Base-by-base conservation (phyloP, 2,329 filamentous ascomycete genomes). In the Didymellaceae sp. region DNA sequence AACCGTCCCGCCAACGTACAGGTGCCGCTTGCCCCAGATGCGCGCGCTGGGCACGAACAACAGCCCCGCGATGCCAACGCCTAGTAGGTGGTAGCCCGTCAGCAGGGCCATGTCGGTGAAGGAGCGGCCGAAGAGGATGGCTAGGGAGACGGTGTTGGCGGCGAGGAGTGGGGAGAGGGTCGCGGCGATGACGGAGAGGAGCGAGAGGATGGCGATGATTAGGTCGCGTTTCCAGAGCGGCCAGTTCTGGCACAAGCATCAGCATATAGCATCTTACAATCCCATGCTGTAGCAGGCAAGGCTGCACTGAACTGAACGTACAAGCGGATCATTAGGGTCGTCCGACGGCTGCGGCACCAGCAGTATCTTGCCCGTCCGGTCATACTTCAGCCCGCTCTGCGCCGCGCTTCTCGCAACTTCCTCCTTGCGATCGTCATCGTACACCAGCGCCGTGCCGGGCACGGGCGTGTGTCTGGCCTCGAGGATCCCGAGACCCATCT, bases 1-100 rank as follows among this genome's bases (percentile, higher is more conserved):
- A 38, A 89, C 58, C 35, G 87, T 86, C 6, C 91, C 91, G 2
- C 95, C 63, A 20, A 97, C 75, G 71, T 96, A 97, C 13, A 91
- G 77, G 76, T 97, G 93, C 31, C 92, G 83, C 74, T 96, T 97
- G 30, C 93, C 93, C 89, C 90, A 97, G 57, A 97, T 87, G 49
- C 92, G 85, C 16, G 90, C 91, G 1, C 88, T 90, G 0, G 93
- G 90, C 2, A 97, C 91, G 73, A 92, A 92, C 58, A 97, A 80
- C 71, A 94, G 85, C 41, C 90, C 91, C 1, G 88, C 88, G 11
- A 91, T 78, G 9, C 90, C 91, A 2, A 91, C 89, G 16, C 91
- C 93, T 21, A 92, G 83, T 16, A 97, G 81, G 71, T 91, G 92
- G 73, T 92, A 96, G 44, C 91, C 92, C 0, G 92, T 97, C 31